Base-by-base conservation (phyloP, 2,329 filamentous ascomycete genomes). In the Cladosporium velox region DNA sequence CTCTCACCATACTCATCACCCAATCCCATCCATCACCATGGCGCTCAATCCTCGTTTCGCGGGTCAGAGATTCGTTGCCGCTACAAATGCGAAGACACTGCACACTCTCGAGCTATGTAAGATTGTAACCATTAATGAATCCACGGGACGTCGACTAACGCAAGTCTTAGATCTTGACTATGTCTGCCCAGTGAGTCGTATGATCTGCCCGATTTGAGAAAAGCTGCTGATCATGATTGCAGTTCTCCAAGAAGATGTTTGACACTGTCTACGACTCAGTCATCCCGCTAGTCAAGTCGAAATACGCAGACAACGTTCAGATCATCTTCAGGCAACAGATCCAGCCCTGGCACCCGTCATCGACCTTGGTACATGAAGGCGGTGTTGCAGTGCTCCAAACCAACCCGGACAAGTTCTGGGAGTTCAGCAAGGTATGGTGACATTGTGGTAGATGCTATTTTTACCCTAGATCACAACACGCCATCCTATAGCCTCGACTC, bases 241-340 rank as follows among this genome's bases (percentile, higher is more conserved):
- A 83, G 79, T 90, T 87, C 82, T 88, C 84, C 41, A 86, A 85
- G 67, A 90, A 90, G 74, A 80, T 93, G 73, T 97, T 95, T 86
- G 86, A 88, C 69, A 94, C 91, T 2, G 80, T 97, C 72, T 89
- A 90, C 79, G 81, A 79, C 66, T 79, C 83, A 34, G 86, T 96
- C 66, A 82, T 87, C 67, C 89, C 91, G 0, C 77, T 86, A 58
- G 83, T 96, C 71, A 82, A 84, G 68, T 72, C 83, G 59, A 88
- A 88, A 72, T 88, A 90, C 69, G 72, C 80, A 28, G 83, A 82
- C 67, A 84, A 84, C 68, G 81, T 97, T 2, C 85, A 91, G 72
- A 83, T 96, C 72, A 86, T 98, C 74, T 91, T 97, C 83, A 90
- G 93, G 59, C 93, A 94, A 77, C 93, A 97, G 77, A 87, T 97